Evolutionary conservation across 352 stramenopile species (phyloP).

Genomic region (Elongisporangium anandrum): DNA sequence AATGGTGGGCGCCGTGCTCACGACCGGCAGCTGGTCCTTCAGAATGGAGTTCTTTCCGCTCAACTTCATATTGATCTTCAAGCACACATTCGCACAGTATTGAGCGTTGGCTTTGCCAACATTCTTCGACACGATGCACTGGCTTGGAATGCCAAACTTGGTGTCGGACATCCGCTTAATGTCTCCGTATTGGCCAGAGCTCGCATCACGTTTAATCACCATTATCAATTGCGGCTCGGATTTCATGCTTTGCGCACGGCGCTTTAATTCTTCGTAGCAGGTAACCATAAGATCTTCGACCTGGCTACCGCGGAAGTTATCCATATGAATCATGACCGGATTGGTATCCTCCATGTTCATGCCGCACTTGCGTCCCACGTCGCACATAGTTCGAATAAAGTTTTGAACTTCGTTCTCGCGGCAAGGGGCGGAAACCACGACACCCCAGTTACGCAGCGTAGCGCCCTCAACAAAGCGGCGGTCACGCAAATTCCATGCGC

Average conservation of each 20-base stretch:
- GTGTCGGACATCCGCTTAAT: conserved; percentile 77
- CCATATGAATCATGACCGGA: conserved; percentile 34
- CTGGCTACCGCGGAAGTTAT: conserved; percentile 25
- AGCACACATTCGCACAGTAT: conserved; percentile 62
- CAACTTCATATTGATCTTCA: conserved; percentile 82
- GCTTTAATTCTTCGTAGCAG: conserved; percentile 43
- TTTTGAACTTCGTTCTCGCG: conserved; percentile 28
- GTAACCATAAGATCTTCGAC: conserved; percentile 62
- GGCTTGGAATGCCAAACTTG: conserved; percentile 57
- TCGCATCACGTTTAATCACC: conserved; percentile 49
- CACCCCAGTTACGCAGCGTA: conserved; percentile 47
- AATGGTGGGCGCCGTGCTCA: conserved; percentile 55
- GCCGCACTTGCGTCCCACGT: conserved; percentile 26
- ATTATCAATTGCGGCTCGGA: conserved; percentile 47
- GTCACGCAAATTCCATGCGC: conserved; percentile 76
- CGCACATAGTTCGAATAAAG: conserved; percentile 39
- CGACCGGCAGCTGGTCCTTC: conserved; percentile 31
- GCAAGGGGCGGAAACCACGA: conserved; percentile 41
- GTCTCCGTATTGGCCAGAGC: conserved; percentile 41
- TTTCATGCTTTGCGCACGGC: conserved; percentile 9
- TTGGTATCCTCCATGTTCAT: conserved; percentile 34
- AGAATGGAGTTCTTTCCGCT: conserved; percentile 61
- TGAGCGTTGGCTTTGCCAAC: conserved; percentile 34
- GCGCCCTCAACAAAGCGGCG: conserved; percentile 60
- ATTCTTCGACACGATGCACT: conserved; percentile 61